Percentiles rank a stretch among this genome's conserved stretches.
These are phyloP conservation scores for Leccinum arenicola DNA, from an alignment of 768 basidiomycete genomes.

Conservation along the genomic window DNA sequence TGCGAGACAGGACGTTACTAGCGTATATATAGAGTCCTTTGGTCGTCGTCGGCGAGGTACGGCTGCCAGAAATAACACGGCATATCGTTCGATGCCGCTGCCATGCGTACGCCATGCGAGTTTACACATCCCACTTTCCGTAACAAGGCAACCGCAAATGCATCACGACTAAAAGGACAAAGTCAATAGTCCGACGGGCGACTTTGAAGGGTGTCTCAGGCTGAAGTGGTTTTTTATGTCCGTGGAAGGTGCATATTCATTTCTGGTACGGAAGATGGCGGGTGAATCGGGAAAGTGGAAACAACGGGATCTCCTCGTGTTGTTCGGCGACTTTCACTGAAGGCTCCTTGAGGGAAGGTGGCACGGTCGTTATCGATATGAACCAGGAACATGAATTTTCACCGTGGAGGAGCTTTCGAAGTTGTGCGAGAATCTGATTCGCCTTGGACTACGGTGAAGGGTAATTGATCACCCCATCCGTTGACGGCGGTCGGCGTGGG, in stretches of 20 bases:
- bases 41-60: background rate
- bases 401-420: conserved; percentile 5
- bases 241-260: background rate
- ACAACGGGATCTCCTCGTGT: background rate
- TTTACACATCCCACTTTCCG: background rate
- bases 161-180: background rate
- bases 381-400: conserved; percentile 14
- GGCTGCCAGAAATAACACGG: background rate
- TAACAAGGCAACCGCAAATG: background rate
- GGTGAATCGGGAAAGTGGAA: background rate
- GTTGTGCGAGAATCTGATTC: conserved; percentile 9
- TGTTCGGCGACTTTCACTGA: background rate
- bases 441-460: conserved; percentile 5
- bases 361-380: background rate
- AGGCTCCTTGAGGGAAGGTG: conserved; percentile 5
- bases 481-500: conserved; percentile 11
- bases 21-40: background rate
- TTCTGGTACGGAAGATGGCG: background rate
- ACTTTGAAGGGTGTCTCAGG: background rate
- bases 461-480: conserved; percentile 8
- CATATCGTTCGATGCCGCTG: background rate
- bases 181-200: background rate
- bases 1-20: background rate
- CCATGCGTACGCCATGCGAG: background rate
- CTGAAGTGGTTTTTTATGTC: background rate